Percentiles rank a stretch among this genome's conserved stretches.
Conservation (phyloP, 257 asterid genomes). For the Scutellaria barbata region DNA sequence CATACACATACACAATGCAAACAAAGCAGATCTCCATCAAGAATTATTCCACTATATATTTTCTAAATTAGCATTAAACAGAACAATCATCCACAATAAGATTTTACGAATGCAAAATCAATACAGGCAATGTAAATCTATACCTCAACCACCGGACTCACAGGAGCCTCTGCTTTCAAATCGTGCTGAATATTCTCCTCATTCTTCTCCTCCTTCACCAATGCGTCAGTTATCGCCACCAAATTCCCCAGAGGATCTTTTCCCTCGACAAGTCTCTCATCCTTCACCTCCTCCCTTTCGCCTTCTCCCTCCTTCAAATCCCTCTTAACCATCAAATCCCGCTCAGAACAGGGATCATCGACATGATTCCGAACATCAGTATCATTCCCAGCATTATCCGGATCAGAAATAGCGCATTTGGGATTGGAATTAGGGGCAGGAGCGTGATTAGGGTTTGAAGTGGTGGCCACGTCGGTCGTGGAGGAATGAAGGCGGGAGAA, state of each 20-base stretch:
- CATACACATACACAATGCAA: background rate
- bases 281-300: constrained; percentile 37
- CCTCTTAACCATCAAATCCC: constrained; percentile 37
- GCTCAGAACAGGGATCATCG: constrained; percentile 32
- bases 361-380: background rate
- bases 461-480: constrained; percentile 36
- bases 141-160: constrained; percentile 42
- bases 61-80: constrained; percentile 1
- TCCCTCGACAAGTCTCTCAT: constrained; percentile 25
- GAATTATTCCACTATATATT: background rate
- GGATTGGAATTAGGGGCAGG: constrained; percentile 33
- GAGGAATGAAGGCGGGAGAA: constrained; percentile 61
- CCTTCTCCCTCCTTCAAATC: constrained; percentile 40
- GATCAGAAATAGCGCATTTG: background rate
- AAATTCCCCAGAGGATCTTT: constrained; percentile 38
- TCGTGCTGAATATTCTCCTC: constrained; percentile 36
- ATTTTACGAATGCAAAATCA: background rate
- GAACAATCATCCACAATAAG: constrained; percentile 17
- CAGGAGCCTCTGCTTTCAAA: constrained; percentile 32
- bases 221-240: constrained; percentile 40
- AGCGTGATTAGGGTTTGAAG: constrained; percentile 53
- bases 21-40: background rate
- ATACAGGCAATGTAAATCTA: background rate
- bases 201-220: constrained; percentile 42
- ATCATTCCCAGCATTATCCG: constrained; percentile 11